Base-by-base conservation (phyloP, 2,329 filamentous ascomycete genomes). In the Grosmannia penicillata region DNA sequence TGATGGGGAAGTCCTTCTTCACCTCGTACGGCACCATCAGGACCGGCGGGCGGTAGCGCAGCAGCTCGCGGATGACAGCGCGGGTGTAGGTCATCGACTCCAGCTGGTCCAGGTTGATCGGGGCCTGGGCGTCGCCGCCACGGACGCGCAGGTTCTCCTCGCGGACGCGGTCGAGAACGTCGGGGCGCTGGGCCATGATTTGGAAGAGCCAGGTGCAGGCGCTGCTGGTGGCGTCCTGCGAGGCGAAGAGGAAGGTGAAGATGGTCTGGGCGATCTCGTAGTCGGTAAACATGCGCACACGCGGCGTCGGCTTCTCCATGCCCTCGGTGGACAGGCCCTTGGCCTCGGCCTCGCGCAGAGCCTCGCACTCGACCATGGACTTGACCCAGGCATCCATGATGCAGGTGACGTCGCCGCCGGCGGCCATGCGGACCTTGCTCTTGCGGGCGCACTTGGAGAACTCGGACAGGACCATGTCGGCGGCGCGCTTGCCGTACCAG, bases 361-460 rank as follows among this genome's bases (percentile, higher is more conserved):
- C 72, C 56, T 84, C 76, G 5, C 84, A 93, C 41, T 91, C 77
- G 48, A 93, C 69, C 75, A 95, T 94, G 47, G 78, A 69, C 64
- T 82, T 76, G 51, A 96, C 66, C 91, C 91, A 98, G 43, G 76
- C 82, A 56, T 98, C 91, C 75, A 96, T 84, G 60, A 95, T 95
- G 59, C 89, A 96, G 47, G 78, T 80, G 41, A 89, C 65, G 42
- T 89, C 76, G 47, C 85, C 87, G 52, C 87, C 89, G 39, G 84
- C 79, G 50, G 78, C 77, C 82, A 96, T 93, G 50, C 83, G 79
- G 45, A 85, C 79, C 68, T 91, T 94, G 62, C 82, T 82, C 70
- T 95, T 94, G 45, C 85, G 83, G 33, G 89, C 82, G 54, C 89
- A 95, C 61, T 85, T 87, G 56, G 80, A 65, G 54, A 96, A 96